Conservation (phyloP, 2,329 filamentous ascomycete genomes). For the Neonectria punicea region DNA sequence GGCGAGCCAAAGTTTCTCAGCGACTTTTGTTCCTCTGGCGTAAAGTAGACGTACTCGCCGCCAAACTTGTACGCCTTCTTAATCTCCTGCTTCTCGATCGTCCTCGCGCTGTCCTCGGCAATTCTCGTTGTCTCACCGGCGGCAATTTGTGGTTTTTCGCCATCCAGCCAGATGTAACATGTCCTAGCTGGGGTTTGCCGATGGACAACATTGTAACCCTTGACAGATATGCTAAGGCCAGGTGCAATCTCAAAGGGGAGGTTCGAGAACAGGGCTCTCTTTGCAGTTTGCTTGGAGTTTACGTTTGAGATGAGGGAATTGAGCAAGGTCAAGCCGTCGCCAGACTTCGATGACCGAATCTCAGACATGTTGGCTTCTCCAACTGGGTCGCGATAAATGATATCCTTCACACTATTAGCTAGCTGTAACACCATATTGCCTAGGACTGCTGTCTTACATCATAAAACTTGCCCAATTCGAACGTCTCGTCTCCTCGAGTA, state of each 20-base stretch:
- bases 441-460: conserved; percentile 67
- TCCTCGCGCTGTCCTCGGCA: conserved; percentile 79
- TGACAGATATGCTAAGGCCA: conserved; percentile 86
- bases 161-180: conserved; percentile 88
- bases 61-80: conserved; percentile 97
- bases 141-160: conserved; percentile 86
- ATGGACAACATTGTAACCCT: conserved; percentile 91
- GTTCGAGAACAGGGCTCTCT: conserved; percentile 86
- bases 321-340: conserved; percentile 81
- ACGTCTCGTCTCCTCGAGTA: conserved; percentile 73
- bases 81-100: conserved; percentile 82
- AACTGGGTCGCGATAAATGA: conserved; percentile 83
- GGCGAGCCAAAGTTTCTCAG: conserved; percentile 85
- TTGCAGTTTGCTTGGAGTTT: conserved; percentile 88
- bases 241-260: conserved; percentile 90
- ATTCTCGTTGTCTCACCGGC: conserved; percentile 78
- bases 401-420: conserved; percentile 67
- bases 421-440: not conserved
- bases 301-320: conserved; percentile 86
- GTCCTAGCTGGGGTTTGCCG: conserved; percentile 82
- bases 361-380: conserved; percentile 69
- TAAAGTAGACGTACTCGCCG: conserved; percentile 88
- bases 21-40: conserved; percentile 81
- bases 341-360: conserved; percentile 72
- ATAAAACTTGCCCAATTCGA: conserved; percentile 89